A percentile compares a stretch with the other conserved stretches of the same genome.
Evolutionary conservation across 2,329 filamentous ascomycete genomes (phyloP).

Genomic region (Mycosphaerella sp.): DNA sequence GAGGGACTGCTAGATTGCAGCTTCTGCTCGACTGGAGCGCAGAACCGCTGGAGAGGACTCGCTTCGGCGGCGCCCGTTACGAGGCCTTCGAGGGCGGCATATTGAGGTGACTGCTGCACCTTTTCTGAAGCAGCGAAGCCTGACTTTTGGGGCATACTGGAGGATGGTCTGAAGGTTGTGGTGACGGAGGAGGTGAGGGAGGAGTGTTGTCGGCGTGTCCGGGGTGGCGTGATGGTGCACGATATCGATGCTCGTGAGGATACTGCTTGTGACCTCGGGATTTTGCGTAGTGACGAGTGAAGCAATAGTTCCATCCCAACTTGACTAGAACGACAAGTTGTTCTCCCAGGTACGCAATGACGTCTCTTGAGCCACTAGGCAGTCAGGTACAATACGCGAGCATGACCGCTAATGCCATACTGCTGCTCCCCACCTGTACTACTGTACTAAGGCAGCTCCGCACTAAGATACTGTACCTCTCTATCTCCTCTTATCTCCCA

Average conservation of each 20-base stretch:
- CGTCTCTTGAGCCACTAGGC: slow-evolving; percentile 3
- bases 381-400: neutral
- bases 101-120: slow-evolving; percentile 17
- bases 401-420: neutral
- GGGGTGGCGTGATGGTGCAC: neutral
- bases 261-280: neutral
- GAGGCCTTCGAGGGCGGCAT: slow-evolving; percentile 14
- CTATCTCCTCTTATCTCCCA: too few relatives aligned
- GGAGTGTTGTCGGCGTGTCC: neutral
- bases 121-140: slow-evolving; percentile 16
- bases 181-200: neutral
- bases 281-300: neutral
- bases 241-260: too few relatives aligned
- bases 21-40: slow-evolving; percentile 21
- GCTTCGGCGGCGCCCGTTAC: slow-evolving; percentile 11
- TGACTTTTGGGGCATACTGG: slow-evolving; percentile 18
- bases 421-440: slow-evolving; percentile 9
- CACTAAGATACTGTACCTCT: too few relatives aligned
- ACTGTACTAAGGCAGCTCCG: too few relatives aligned
- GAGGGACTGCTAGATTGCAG: slow-evolving; percentile 11
- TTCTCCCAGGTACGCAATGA: neutral
- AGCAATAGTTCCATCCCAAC: slow-evolving; percentile 1
- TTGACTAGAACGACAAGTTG: neutral
- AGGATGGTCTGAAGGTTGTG: neutral
- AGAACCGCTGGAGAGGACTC: slow-evolving; percentile 18